A percentile compares a stretch with the other conserved stretches of the same genome.
Evolutionary conservation across 768 basidiomycete genomes (phyloP).

Genomic region (Phanerodontia chrysosporium): DNA sequence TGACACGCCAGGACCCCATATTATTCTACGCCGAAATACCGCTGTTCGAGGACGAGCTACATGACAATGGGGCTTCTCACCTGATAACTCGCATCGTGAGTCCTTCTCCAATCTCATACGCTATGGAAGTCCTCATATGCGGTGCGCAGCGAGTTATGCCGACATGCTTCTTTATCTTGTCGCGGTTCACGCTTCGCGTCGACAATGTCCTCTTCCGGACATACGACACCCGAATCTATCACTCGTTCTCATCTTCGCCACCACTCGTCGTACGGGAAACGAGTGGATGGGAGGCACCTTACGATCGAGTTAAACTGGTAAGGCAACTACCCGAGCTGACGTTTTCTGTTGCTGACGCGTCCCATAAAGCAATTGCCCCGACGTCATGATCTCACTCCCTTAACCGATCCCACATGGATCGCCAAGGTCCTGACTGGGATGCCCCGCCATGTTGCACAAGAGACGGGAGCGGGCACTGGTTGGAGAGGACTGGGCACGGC

Average conservation of each 20-base stretch:
- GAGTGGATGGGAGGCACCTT: slow-evolving; percentile 89
- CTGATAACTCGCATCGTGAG: slow-evolving; percentile 84
- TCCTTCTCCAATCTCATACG: no score
- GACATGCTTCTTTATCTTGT: slow-evolving; percentile 85
- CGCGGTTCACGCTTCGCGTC: slow-evolving; percentile 89
- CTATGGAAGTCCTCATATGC: no score
- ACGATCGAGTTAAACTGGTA: slow-evolving; percentile 76
- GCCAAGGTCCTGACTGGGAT: slow-evolving; percentile 65
- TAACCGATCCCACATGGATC: slow-evolving; percentile 86
- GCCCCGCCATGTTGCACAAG: slow-evolving; percentile 53
- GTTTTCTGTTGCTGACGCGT: not conserved
- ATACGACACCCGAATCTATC: slow-evolving; percentile 86
- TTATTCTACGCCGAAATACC: slow-evolving; percentile 97
- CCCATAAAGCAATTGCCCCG: slow-evolving; percentile 54
- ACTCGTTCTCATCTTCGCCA: slow-evolving; percentile 63
- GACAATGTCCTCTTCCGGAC: slow-evolving; percentile 92
- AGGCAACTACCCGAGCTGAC: slow-evolving; percentile 15
- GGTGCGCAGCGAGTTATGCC: slow-evolving; percentile 97
- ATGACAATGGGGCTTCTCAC: slow-evolving; percentile 91
- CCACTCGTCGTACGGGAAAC: slow-evolving; percentile 72
- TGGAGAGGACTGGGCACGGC: slow-evolving; percentile 81
- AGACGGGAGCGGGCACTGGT: slow-evolving; percentile 63
- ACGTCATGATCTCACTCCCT: slow-evolving; percentile 78
- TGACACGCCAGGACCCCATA: slow-evolving; percentile 90
- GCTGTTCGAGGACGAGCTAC: slow-evolving; percentile 93